These are phyloP conservation scores for Coemansia sp. DNA, from an alignment of 192 early-diverging fungal genomes.

Conservation along the genomic window DNA sequence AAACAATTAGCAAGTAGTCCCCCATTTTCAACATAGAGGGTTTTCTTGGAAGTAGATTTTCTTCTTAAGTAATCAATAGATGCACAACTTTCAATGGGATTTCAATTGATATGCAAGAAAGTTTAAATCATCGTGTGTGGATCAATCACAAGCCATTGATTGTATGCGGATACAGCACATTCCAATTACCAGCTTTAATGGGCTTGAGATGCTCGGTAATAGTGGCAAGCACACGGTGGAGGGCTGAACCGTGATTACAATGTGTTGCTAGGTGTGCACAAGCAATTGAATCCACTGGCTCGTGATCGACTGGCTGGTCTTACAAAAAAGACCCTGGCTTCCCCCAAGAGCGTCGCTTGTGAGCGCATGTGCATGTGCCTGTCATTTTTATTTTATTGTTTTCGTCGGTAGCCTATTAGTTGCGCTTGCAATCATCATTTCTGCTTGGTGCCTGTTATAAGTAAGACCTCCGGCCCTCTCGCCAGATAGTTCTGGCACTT, in stretches of 20 bases:
- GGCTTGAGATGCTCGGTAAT: not conserved
- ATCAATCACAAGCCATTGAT: not conserved
- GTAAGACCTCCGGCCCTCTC: not conserved
- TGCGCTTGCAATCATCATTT: not conserved
- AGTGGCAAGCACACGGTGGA: not conserved
- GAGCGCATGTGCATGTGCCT: not conserved
- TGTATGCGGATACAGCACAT: not conserved
- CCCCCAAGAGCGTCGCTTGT: conserved; percentile 1
- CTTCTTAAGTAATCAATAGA: not conserved
- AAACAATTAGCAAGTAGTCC: no score
- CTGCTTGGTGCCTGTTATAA: not conserved
- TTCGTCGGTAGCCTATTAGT: not conserved
- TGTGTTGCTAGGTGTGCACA: not conserved
- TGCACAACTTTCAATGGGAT: not conserved
- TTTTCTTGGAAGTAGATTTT: not conserved
- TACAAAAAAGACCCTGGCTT: not conserved
- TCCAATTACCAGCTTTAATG: not conserved
- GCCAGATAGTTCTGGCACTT: not conserved
- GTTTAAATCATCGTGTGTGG: not conserved
- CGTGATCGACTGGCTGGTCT: not conserved
- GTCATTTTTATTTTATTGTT: not conserved
- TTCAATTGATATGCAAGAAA: not conserved
- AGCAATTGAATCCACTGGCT: not conserved
- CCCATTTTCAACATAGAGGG: not conserved
- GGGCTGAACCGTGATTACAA: not conserved